Base-by-base conservation (phyloP, 2,329 filamentous ascomycete genomes). In the Didymella pinodella region DNA sequence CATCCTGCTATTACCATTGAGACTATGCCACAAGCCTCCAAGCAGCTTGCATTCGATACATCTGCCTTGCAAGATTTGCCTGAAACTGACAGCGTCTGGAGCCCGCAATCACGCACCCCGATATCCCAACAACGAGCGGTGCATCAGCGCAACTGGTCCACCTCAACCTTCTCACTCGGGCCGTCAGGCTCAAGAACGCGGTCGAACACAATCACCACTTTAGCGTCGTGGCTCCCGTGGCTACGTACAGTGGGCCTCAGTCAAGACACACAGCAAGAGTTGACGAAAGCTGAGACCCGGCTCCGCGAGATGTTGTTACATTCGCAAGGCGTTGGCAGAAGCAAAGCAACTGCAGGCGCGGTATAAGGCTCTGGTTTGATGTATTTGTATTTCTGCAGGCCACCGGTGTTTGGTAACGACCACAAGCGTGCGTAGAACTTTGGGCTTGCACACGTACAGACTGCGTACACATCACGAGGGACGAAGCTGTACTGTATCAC, bases 191-290 rank as follows among this genome's bases (percentile, higher is more conserved):
- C 66, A 25, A 66, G 65, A 41, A 32, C 64, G 46, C 71, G 70
- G n/a, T 68, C 71, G 41, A 65, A 64, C 18, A 72, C 74, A 2
- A 46, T 76, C 8, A 71, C 71, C 2, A 75, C 75, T 3, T 59
- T 77, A 26, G 57, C 71, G 18, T 72, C 74, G 12, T 77, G 75
- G 75, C 49, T 77, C n/a, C 72, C 73, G 7, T 77, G 75, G 74
- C 65, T 64, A n/a, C 72, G 74, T 11, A 61, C 62, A 16, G 34
- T 64, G 4, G 54, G 68, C 48, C 52, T 69, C 12, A 65, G 57
- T 38, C 28, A 61, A 0, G 57, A 40, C 31, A 59, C 61, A 10
- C 63, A 66, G 31, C 62, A 68, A 54, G 73, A 73, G 40, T 36
- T 72, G 25, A 71, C 71, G n/a, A 70, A 65, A 58, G 74, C 69